These are phyloP conservation scores for Zygosaccharomyces sapae DNA, from an alignment of 1,139 yeast genomes.

Conservation along the genomic window DNA sequence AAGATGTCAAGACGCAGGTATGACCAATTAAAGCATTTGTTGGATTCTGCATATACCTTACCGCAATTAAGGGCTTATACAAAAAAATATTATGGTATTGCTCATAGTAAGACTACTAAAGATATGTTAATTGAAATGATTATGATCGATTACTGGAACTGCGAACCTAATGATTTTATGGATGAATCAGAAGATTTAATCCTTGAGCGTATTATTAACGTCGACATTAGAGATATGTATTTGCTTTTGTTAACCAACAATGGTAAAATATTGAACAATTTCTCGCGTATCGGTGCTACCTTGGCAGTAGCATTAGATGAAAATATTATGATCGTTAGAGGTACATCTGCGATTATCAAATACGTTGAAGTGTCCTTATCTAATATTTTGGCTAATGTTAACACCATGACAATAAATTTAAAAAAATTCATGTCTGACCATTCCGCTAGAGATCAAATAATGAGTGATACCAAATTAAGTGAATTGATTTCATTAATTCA, in stretches of 20 bases:
- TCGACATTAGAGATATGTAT: conserved; percentile 30
- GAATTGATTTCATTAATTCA: conserved; percentile 23
- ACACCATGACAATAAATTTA: conserved; percentile 37
- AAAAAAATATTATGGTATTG: conserved; percentile 16
- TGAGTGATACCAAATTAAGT: conserved; percentile 8
- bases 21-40: conserved; percentile 27
- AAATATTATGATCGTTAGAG: conserved; percentile 34
- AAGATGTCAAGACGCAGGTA: conserved; percentile 33
- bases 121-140: conserved; percentile 31
- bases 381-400: conserved; percentile 39
- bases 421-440: conserved; percentile 23
- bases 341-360: conserved; percentile 33
- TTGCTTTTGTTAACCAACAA: conserved; percentile 37
- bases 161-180: conserved; percentile 36
- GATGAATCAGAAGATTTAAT: conserved; percentile 41
- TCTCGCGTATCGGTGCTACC: conserved; percentile 31
- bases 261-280: conserved; percentile 40
- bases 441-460: conserved; percentile 12
- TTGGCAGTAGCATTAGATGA: conserved; percentile 37
- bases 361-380: conserved; percentile 39
- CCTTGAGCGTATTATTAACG: conserved; percentile 36
- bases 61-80: conserved; percentile 33
- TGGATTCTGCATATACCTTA: conserved; percentile 33
- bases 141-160: conserved; percentile 42
- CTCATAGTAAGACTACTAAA: conserved; percentile 21